These are phyloP conservation scores for Exophiala sp. DNA, from an alignment of 2,329 filamentous ascomycete genomes.

Conservation along the genomic window DNA sequence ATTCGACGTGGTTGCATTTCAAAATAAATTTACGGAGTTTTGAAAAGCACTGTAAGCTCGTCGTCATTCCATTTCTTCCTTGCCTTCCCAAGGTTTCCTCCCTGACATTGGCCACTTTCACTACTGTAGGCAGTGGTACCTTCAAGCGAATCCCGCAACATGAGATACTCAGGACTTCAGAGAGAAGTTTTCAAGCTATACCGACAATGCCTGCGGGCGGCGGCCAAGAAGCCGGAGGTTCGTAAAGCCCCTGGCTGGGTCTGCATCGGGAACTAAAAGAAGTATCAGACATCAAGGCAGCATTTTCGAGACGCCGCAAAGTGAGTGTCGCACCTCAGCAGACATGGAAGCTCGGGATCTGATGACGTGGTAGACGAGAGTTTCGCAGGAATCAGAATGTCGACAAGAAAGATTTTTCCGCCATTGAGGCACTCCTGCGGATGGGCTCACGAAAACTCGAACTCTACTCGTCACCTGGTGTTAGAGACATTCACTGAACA, in stretches of 20 bases:
- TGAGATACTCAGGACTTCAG: constrained; percentile 79
- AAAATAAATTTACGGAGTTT: too few species aligned
- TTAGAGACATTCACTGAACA: constrained; percentile 64
- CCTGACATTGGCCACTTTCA: too few species aligned
- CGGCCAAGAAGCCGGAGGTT: constrained; percentile 75
- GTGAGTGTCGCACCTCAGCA: constrained; percentile 30
- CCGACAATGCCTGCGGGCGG: constrained; percentile 76
- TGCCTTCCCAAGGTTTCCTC: too few species aligned
- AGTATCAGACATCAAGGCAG: constrained; percentile 14
- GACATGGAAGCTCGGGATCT: constrained; percentile 15
- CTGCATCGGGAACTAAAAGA: neutral
- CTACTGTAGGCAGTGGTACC: too few species aligned
- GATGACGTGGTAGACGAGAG: constrained; percentile 55
- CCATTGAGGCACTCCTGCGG: constrained; percentile 79
- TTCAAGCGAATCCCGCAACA: constrained; percentile 26
- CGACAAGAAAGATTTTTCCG: constrained; percentile 79
- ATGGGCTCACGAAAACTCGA: constrained; percentile 80
- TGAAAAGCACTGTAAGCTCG: too few species aligned
- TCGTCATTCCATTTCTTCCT: too few species aligned
- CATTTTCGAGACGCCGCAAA: constrained; percentile 43
- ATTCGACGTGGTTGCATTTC: too few species aligned
- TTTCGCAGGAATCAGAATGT: constrained; percentile 70
- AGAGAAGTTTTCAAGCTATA: constrained; percentile 84
- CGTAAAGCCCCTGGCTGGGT: constrained; percentile 27
- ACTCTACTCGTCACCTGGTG: constrained; percentile 72